phyloP scores from a whole-genome alignment of 2,329 filamentous ascomycete genomes.

The Shiraia sp. region DNA sequence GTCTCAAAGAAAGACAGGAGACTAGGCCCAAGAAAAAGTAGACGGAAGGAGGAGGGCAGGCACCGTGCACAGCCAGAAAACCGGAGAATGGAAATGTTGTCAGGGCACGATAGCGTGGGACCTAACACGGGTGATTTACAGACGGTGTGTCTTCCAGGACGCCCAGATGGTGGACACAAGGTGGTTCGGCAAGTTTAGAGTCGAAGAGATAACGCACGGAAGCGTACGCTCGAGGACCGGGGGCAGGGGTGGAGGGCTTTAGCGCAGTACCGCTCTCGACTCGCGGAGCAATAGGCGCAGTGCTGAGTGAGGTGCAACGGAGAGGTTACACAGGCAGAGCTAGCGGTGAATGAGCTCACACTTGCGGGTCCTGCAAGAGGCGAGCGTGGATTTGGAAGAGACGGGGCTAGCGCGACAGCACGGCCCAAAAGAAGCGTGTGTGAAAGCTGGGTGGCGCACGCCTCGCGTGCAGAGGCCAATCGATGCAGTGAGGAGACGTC shows the following conservation, averaged over 20 bases:
- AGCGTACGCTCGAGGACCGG: conserved; percentile 40
- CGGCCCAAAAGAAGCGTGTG: conserved; percentile 12
- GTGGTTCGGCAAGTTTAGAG: conserved; percentile 46
- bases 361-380: conserved; percentile 26
- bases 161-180: conserved; percentile 43
- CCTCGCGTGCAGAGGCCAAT: conserved; percentile 45
- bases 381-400: conserved; percentile 33
- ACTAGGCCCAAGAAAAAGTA: conserved; percentile 25
- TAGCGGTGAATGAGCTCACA: conserved; percentile 39
- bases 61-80: conserved; percentile 40
- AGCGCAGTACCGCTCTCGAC: conserved; percentile 34
- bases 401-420: conserved; percentile 37
- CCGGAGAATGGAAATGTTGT: conserved; percentile 40
- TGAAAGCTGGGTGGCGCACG: conserved; percentile 36
- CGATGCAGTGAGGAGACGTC: conserved; percentile 24
- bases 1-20: conserved; percentile 32
- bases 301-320: conserved; percentile 39
- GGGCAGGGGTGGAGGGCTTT: conserved; percentile 26
- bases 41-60: conserved; percentile 33
- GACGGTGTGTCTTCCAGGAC: conserved; percentile 44
- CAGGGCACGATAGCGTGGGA: conserved; percentile 48
- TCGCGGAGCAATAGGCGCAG: conserved; percentile 42
- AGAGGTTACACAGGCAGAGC: conserved; percentile 41
- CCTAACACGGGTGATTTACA: conserved; percentile 56
- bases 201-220: conserved; percentile 45